Conservation (phyloP, 345 rosid species). For the Nephelium lappaceum region DNA sequence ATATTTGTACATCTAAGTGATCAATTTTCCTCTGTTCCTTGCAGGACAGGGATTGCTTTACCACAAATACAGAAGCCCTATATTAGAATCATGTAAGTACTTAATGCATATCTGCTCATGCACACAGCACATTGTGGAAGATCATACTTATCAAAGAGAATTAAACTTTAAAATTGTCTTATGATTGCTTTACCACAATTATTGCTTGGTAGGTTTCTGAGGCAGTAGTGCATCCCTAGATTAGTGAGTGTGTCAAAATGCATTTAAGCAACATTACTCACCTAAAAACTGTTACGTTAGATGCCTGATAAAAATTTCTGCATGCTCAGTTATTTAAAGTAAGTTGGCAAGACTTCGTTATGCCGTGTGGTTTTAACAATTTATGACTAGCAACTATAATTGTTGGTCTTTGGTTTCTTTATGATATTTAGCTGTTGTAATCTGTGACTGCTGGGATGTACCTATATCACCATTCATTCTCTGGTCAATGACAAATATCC, state of each 20-base stretch:
- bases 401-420: too few relatives aligned
- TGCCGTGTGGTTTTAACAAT: neutral
- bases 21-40: neutral
- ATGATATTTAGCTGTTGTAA: neutral
- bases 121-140: neutral
- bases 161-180: too few relatives aligned
- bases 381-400: neutral
- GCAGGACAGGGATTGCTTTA: slow-evolving; percentile 20
- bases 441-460: neutral
- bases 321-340: neutral
- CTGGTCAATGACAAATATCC: too few relatives aligned
- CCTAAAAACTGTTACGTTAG: neutral
- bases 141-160: too few relatives aligned
- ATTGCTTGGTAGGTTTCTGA: neutral
- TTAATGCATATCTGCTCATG: neutral
- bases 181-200: neutral
- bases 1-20: neutral
- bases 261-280: neutral
- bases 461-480: too few relatives aligned
- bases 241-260: neutral
- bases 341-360: neutral
- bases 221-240: neutral
- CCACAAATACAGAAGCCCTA: slow-evolving; percentile 24
- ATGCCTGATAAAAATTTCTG: neutral
- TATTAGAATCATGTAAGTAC: slow-evolving; percentile 17